Evolutionary conservation across 2,329 filamentous ascomycete genomes (phyloP).

Genomic region (Aspergillus tanneri): DNA sequence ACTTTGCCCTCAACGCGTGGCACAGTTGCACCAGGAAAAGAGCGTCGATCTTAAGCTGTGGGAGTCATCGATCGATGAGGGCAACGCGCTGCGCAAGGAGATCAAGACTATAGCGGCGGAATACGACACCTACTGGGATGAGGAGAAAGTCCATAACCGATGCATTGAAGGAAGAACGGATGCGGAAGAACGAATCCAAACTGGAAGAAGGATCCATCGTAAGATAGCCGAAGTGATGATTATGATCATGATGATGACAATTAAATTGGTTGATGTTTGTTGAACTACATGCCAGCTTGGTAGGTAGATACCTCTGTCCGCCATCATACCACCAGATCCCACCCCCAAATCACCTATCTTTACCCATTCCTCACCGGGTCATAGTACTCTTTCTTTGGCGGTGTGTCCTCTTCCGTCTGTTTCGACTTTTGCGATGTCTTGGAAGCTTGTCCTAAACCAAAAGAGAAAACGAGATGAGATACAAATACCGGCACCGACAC

Average conservation of each 20-base stretch:
- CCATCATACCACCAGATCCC: background rate
- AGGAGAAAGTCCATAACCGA: conserved; percentile 63
- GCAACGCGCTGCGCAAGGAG: conserved; percentile 72
- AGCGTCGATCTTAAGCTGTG: conserved; percentile 76
- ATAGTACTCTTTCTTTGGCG: conserved; percentile 39
- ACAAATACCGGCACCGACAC: background rate
- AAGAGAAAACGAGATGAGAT: background rate
- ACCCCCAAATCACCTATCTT: background rate
- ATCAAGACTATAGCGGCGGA: conserved; percentile 78
- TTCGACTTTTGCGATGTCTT: conserved; percentile 25
- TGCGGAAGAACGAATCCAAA: conserved; percentile 33
- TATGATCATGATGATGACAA: conserved; percentile 7
- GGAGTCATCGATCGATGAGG: conserved; percentile 77
- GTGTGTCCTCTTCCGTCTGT: conserved; percentile 27
- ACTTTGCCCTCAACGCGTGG: conserved; percentile 76
- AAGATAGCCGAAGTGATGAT: too few species aligned
- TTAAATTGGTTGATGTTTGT: background rate
- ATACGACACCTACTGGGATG: conserved; percentile 89
- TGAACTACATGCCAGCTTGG: background rate
- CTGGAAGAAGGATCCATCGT: background rate
- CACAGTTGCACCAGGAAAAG: conserved; percentile 73
- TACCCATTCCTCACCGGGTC: conserved; percentile 43
- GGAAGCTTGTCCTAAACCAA: conserved; percentile 14
- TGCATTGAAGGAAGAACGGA: conserved; percentile 52
- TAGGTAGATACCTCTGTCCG: background rate